Evolutionary conservation across 176 grass and related monocot genomes (phyloP).

Genomic region (Otatea glauca): DNA sequence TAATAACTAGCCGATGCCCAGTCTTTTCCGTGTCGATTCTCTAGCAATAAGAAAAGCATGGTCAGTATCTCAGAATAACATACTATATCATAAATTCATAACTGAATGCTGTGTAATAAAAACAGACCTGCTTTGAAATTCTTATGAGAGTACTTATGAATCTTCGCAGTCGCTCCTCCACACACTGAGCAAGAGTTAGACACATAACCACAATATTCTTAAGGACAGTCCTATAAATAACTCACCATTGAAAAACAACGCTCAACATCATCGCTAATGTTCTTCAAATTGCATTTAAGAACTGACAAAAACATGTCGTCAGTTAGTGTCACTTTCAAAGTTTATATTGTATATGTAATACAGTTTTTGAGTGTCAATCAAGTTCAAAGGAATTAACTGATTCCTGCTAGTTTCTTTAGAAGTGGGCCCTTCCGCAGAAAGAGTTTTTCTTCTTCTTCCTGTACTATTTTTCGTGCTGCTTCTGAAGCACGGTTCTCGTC

Average conservation of each 20-base stretch:
- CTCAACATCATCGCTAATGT: conserved; percentile 68
- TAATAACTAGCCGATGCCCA: conserved; percentile 78
- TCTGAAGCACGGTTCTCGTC: conserved; percentile 81
- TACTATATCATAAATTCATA: conserved; percentile 30
- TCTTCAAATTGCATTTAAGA: conserved; percentile 70
- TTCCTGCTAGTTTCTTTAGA: conserved; percentile 73
- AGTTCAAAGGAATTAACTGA: conserved; percentile 60
- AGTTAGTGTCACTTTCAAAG: conserved; percentile 16
- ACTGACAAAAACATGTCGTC: conserved; percentile 59
- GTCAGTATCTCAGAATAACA: conserved; percentile 35
- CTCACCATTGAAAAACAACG: conserved; percentile 93
- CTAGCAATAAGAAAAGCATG: conserved; percentile 54
- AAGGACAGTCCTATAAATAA: conserved; percentile 18
- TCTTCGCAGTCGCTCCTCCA: conserved; percentile 81
- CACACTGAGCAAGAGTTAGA: conserved; percentile 64
- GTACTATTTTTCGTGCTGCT: conserved; percentile 77
- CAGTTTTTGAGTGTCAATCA: conserved; percentile 30
- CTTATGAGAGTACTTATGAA: conserved; percentile 90
- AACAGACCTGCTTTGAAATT: conserved; percentile 86
- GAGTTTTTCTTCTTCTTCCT: conserved; percentile 93
- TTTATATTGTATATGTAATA: conserved; percentile 15
- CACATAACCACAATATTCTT: conserved; percentile 24
- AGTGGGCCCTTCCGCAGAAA: conserved; percentile 84
- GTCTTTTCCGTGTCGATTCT: conserved; percentile 91
- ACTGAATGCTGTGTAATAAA: conserved; percentile 12